These are phyloP conservation scores for Acanthamoeba comandoni DNA, from an alignment of 208 protist genomes.

Conservation along the genomic window DNA sequence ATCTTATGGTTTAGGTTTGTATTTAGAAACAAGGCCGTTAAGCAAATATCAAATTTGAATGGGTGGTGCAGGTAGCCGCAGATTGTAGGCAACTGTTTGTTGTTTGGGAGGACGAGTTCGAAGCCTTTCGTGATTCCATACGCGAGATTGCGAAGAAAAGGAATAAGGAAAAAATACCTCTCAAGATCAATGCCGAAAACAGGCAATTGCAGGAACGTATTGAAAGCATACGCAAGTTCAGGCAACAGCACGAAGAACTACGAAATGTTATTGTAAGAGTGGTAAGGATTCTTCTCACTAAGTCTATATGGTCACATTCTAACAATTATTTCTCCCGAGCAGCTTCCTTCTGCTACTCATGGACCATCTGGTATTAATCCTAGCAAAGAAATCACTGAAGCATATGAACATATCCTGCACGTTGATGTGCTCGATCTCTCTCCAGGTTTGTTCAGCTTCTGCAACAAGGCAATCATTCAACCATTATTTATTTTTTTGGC, in stretches of 20 bases:
- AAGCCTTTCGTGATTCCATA: constrained; percentile 78
- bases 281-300: constrained; percentile 65
- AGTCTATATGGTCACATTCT: constrained; percentile 18
- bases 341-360: background rate
- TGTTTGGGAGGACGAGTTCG: constrained; percentile 86
- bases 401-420: constrained; percentile 85
- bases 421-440: constrained; percentile 85
- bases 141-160: constrained; percentile 82
- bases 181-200: constrained; percentile 84
- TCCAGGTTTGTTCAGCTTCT: background rate
- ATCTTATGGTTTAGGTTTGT: no score
- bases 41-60: no score
- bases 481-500: constrained; percentile 7
- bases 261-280: constrained; percentile 84
- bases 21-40: no score
- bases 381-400: constrained; percentile 87
- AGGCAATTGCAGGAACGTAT: constrained; percentile 86
- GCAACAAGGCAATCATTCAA: constrained; percentile 26
- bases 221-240: constrained; percentile 86
- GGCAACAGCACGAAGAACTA: constrained; percentile 89
- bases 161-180: constrained; percentile 82
- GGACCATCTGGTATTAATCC: constrained; percentile 78
- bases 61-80: constrained; percentile 6
- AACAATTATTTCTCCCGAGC: no score
- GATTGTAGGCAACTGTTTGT: constrained; percentile 84